Evolutionary conservation across 2,329 filamentous ascomycete species (phyloP).

Genomic region (Huntiella omanensis): DNA sequence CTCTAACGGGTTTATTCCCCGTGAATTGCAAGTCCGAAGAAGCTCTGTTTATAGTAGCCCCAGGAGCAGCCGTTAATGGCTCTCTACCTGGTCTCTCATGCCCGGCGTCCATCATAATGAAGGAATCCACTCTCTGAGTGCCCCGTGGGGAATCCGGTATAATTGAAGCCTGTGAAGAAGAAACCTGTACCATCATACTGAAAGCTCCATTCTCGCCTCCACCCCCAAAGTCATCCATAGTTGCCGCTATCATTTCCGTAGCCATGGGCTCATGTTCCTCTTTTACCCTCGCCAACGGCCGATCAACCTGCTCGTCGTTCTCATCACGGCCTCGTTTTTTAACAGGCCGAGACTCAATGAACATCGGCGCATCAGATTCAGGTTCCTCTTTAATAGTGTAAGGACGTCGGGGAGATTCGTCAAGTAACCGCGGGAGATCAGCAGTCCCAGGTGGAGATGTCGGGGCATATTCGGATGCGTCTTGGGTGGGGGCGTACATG

Average conservation of each 20-base stretch:
- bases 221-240: slow-evolving; percentile 2
- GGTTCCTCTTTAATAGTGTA: slow-evolving; percentile 30
- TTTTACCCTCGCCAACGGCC: slow-evolving; percentile 5
- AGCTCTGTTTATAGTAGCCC: no score
- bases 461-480: slow-evolving; percentile 1
- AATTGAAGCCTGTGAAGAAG: slow-evolving; percentile 3
- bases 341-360: slow-evolving; percentile 5
- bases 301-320: background rate
- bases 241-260: slow-evolving; percentile 1
- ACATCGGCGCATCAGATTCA: slow-evolving; percentile 2
- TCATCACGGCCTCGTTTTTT: slow-evolving; percentile 4
- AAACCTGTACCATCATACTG: slow-evolving; percentile 7
- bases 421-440: background rate
- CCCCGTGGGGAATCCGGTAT: slow-evolving; percentile 9
- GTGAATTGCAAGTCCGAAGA: no score
- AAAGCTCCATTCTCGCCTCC: slow-evolving; percentile 2
- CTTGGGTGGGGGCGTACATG: background rate
- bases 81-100: no score
- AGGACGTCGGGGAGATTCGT: background rate
- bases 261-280: slow-evolving; percentile 4
- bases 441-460: background rate
- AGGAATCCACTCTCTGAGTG: background rate
- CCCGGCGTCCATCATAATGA: no score
- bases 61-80: no score
- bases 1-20: no score